phyloP scores from a whole-genome alignment of 306 rosid genomes.

The Ammopiptanthus mongolicus region DNA sequence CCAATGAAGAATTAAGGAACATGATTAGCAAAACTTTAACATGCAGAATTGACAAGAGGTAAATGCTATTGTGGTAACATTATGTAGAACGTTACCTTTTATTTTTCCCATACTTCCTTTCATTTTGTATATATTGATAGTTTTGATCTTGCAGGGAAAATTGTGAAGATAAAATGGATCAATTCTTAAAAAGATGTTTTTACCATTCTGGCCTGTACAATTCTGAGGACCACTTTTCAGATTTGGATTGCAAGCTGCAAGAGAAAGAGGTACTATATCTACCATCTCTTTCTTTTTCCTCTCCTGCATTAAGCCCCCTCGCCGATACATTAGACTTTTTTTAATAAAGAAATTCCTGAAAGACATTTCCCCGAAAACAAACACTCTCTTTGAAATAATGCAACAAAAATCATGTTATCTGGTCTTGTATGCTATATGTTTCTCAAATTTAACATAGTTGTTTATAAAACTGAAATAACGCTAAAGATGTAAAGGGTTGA shows the following conservation, averaged over 20 bases:
- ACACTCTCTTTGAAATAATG: neutral
- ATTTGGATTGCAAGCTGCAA: constrained; percentile 58
- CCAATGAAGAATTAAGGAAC: constrained; percentile 72
- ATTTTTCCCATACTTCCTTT: neutral
- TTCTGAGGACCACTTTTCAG: constrained; percentile 68
- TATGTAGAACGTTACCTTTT: neutral
- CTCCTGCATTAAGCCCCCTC: neutral
- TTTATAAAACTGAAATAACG: neutral
- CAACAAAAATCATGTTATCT: neutral
- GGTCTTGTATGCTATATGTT: neutral
- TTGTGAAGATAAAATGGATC: constrained; percentile 87
- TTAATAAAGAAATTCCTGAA: neutral
- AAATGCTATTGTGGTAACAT: constrained; percentile 5
- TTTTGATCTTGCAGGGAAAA: constrained; percentile 55
- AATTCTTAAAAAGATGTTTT: constrained; percentile 77
- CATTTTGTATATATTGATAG: constrained; percentile 18
- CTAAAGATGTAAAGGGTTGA: neutral
- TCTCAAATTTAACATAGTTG: neutral
- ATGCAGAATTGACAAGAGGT: constrained; percentile 95
- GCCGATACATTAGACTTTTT: neutral
- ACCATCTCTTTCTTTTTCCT: neutral
- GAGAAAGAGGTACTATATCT: constrained; percentile 66
- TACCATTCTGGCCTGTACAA: constrained; percentile 86
- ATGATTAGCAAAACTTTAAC: constrained; percentile 79
- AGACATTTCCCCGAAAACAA: neutral